phyloP scores from a whole-genome alignment of 345 rosid species.

The Citrus australasica region DNA sequence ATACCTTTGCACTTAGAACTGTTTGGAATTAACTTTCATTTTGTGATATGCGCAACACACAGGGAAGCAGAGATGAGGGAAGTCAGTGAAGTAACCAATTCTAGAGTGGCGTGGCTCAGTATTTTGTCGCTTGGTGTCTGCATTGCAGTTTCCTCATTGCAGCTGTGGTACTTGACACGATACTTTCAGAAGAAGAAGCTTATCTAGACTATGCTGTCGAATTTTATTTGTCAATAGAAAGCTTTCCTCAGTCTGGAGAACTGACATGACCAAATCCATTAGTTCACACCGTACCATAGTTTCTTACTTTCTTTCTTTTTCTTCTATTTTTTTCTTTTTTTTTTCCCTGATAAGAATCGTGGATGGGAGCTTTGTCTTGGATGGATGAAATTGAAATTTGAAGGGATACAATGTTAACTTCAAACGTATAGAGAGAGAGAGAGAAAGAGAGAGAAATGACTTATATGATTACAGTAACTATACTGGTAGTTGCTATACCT shows the following conservation, averaged over 20 bases:
- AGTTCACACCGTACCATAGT: background rate
- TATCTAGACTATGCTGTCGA: constrained; percentile 29
- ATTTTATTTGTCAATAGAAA: background rate
- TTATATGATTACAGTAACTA: background rate
- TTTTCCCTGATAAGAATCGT: background rate
- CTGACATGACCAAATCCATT: background rate
- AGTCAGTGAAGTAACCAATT: constrained; percentile 66
- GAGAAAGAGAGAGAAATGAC: background rate
- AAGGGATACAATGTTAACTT: background rate
- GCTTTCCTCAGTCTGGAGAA: background rate
- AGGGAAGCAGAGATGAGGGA: constrained; percentile 77
- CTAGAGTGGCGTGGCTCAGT: constrained; percentile 79
- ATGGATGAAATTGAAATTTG: background rate
- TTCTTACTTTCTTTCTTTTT: background rate
- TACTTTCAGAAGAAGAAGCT: constrained; percentile 76
- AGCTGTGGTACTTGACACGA: constrained; percentile 57
- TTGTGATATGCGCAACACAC: constrained; percentile 1
- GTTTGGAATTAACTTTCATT: background rate
- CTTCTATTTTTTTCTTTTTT: background rate
- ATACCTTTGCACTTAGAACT: background rate
- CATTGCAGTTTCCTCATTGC: constrained; percentile 48
- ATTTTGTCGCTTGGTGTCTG: constrained; percentile 73
- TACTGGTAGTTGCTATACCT: background rate
- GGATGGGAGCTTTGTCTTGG: background rate
- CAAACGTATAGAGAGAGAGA: background rate